Conservation (phyloP, 257 asterid genomes). For the Salvia rosmarinus region DNA sequence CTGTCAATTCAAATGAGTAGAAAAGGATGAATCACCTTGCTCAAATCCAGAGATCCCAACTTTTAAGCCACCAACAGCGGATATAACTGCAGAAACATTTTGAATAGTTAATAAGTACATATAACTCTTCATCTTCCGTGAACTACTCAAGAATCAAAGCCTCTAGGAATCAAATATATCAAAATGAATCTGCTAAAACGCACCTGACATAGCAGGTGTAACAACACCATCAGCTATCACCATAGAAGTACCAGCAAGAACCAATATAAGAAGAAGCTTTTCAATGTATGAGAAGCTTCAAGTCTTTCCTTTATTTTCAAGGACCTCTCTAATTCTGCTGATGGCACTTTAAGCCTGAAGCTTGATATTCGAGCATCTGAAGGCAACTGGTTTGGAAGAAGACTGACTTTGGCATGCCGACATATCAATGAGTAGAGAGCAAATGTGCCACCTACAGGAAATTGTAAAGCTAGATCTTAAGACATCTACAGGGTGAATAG, state of each 20-base stretch:
- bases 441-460: constrained; percentile 93
- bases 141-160: constrained; percentile 34
- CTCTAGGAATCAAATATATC: constrained; percentile 29
- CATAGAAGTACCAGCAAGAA: constrained; percentile 99
- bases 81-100: constrained; percentile 69
- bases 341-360: constrained; percentile 96
- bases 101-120: constrained; percentile 31
- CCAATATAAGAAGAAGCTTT: constrained; percentile 86
- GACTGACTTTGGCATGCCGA: constrained; percentile 98
- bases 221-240: constrained; percentile 99
- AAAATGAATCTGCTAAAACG: constrained; percentile 29
- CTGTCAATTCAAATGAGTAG: constrained; percentile 23
- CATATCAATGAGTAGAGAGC: constrained; percentile 97
- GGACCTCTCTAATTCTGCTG: constrained; percentile 98
- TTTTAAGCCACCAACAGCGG: constrained; percentile 96
- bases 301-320: constrained; percentile 89
- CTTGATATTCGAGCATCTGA: constrained; percentile 94
- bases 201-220: constrained; percentile 99
- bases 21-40: constrained; percentile 60
- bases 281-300: constrained; percentile 81
- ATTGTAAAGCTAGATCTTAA: constrained; percentile 38
- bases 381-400: constrained; percentile 87
- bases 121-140: constrained; percentile 34
- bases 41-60: constrained; percentile 78
- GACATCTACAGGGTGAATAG: constrained; percentile 27